Evolutionary conservation across 306 rosid species (phyloP).

Genomic region (Parietaria judaica): DNA sequence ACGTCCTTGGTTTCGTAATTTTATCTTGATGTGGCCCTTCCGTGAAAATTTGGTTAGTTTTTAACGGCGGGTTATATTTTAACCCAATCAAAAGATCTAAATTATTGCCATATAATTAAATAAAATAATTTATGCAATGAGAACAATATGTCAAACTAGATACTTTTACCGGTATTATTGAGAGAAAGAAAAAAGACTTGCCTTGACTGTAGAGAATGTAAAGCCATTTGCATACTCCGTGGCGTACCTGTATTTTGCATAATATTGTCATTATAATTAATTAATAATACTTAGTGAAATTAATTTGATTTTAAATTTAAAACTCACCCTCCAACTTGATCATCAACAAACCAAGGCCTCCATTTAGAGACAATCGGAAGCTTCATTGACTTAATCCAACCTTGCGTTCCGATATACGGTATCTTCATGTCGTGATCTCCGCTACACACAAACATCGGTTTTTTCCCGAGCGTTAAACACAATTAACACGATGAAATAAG

Average conservation of each 20-base stretch:
- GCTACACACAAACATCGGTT: slow-evolving; percentile 11
- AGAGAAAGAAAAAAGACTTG: background rate
- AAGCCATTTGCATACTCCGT: slow-evolving; percentile 27
- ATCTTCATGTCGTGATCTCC: slow-evolving; percentile 41
- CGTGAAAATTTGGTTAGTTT: no score
- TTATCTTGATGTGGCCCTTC: no score
- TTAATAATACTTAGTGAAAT: background rate
- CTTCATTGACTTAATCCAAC: slow-evolving; percentile 45
- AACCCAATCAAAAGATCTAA: no score
- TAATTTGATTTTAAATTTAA: background rate
- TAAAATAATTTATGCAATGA: no score
- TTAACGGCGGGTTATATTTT: no score
- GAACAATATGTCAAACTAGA: no score
- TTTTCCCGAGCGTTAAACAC: no score
- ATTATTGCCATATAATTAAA: no score
- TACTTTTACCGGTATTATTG: no score
- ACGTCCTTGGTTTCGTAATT: no score
- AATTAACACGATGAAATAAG: no score
- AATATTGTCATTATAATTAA: background rate
- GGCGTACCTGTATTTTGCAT: slow-evolving; percentile 4
- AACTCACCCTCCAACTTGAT: slow-evolving; percentile 40
- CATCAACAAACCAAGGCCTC: slow-evolving; percentile 39
- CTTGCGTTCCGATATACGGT: slow-evolving; percentile 37
- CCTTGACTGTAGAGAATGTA: slow-evolving; percentile 46
- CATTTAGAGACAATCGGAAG: slow-evolving; percentile 28